Conservation (phyloP, 2,329 filamentous ascomycete genomes). For the Pseudopithomyces maydicus region DNA sequence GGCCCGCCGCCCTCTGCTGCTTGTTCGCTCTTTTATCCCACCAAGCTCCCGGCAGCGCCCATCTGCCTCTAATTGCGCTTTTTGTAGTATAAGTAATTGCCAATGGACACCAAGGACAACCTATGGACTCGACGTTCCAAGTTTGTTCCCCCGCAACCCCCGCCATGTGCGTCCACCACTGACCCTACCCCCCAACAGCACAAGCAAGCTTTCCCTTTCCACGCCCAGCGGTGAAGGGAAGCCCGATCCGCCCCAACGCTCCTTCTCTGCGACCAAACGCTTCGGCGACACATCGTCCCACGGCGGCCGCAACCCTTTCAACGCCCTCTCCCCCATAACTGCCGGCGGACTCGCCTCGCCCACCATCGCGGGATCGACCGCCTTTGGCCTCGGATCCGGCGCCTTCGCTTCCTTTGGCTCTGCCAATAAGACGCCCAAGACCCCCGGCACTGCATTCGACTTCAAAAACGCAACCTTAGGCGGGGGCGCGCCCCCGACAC, state of each 20-base stretch:
- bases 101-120: slow-evolving; percentile 51
- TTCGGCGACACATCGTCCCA: slow-evolving; percentile 76
- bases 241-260: slow-evolving; percentile 63
- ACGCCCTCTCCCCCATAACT: slow-evolving; percentile 72
- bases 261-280: slow-evolving; percentile 71
- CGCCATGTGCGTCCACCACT: slow-evolving; percentile 24
- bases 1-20: slow-evolving; percentile 32
- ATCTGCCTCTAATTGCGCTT: slow-evolving; percentile 9
- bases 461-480: slow-evolving; percentile 63
- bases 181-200: slow-evolving; percentile 57
- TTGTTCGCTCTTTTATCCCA: slow-evolving; percentile 44
- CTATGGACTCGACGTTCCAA: slow-evolving; percentile 84
- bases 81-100: slow-evolving; percentile 16
- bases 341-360: slow-evolving; percentile 72
- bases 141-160: slow-evolving; percentile 57
- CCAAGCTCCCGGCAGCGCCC: slow-evolving; percentile 35
- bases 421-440: slow-evolving; percentile 84
- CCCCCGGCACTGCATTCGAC: slow-evolving; percentile 80
- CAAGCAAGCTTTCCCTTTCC: slow-evolving; percentile 88
- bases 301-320: slow-evolving; percentile 79
- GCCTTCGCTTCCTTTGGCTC: slow-evolving; percentile 94
- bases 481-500: slow-evolving; percentile 57
- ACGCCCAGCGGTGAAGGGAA: slow-evolving; percentile 66
- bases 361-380: slow-evolving; percentile 77
- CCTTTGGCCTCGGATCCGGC: slow-evolving; percentile 91